A percentile compares a stretch with the other conserved stretches of the same genome.
phyloP scores from a whole-genome alignment of 768 basidiomycete species.

The Rhodotorula taiwanensis region DNA sequence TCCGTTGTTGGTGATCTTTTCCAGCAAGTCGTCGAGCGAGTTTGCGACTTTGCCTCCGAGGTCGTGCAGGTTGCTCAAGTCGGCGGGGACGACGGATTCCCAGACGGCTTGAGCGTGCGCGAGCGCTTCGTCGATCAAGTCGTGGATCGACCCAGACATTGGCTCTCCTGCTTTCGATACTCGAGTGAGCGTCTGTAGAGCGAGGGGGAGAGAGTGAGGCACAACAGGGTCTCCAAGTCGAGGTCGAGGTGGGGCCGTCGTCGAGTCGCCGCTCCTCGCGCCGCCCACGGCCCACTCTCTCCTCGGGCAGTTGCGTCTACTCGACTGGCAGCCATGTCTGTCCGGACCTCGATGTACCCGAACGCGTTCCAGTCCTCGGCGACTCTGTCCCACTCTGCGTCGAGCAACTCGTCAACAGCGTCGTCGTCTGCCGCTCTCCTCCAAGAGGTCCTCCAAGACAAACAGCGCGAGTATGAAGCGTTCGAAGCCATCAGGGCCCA shows the following conservation, averaged over 20 bases:
- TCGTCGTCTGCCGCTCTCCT: background rate
- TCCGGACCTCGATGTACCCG: slow-evolving; percentile 19
- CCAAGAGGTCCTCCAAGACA: slow-evolving; percentile 23
- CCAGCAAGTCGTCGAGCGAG: background rate
- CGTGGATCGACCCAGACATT: background rate
- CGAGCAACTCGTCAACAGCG: background rate
- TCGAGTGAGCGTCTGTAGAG: no score
- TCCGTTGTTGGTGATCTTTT: slow-evolving; percentile 20
- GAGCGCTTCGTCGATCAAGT: background rate
- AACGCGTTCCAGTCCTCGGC: background rate
- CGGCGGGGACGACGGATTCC: slow-evolving; percentile 9
- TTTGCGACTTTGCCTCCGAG: slow-evolving; percentile 9
- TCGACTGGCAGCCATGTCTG: slow-evolving; percentile 20
- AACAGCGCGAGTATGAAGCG: slow-evolving; percentile 35
- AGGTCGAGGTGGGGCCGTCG: no score
- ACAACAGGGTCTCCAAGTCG: no score
- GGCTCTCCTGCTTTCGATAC: background rate
- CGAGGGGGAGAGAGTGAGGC: no score
- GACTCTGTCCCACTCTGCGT: background rate
- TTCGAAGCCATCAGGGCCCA: slow-evolving; percentile 27
- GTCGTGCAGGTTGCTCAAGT: slow-evolving; percentile 11
- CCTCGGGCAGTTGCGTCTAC: background rate
- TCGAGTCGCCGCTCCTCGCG: background rate
- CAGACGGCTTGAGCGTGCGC: background rate
- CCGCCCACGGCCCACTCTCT: background rate